Conservation (phyloP, 225 moss, liverwort and hornwort species). For the Physcomitrium patens region DNA sequence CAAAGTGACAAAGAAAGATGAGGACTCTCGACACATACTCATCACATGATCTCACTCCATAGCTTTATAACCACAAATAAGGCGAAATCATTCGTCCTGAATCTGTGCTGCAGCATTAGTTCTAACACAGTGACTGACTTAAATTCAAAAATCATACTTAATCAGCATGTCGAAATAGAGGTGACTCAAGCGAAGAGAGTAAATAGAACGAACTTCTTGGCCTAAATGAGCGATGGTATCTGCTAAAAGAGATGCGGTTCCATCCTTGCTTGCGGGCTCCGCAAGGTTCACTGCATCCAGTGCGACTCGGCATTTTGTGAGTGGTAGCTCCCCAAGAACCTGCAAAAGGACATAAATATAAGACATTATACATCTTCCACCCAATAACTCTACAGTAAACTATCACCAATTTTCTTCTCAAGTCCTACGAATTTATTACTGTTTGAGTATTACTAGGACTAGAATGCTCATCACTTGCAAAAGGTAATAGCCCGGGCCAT, state of each 20-base stretch:
- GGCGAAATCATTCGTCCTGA: neutral
- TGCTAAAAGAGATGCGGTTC: constrained; percentile 84
- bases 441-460: too few species aligned
- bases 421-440: too few species aligned
- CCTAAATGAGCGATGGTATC: constrained; percentile 97
- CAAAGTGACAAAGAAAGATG: neutral
- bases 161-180: constrained; percentile 16
- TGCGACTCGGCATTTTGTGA: constrained; percentile 91
- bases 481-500: too few species aligned
- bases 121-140: constrained; percentile 6
- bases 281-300: constrained; percentile 83
- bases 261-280: constrained; percentile 73
- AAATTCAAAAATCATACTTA: neutral
- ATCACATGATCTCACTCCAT: constrained; percentile 3
- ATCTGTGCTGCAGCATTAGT: constrained; percentile 9
- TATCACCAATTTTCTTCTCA: neutral
- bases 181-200: constrained; percentile 12
- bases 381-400: neutral
- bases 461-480: too few species aligned
- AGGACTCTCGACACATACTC: constrained; percentile 18
- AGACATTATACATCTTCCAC: neutral
- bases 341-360: constrained; percentile 35
- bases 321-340: constrained; percentile 89
- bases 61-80: constrained; percentile 7
- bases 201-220: constrained; percentile 74